These are phyloP conservation scores for Phytophthora sojae DNA, from an alignment of 352 stramenopile genomes.

Conservation along the genomic window DNA sequence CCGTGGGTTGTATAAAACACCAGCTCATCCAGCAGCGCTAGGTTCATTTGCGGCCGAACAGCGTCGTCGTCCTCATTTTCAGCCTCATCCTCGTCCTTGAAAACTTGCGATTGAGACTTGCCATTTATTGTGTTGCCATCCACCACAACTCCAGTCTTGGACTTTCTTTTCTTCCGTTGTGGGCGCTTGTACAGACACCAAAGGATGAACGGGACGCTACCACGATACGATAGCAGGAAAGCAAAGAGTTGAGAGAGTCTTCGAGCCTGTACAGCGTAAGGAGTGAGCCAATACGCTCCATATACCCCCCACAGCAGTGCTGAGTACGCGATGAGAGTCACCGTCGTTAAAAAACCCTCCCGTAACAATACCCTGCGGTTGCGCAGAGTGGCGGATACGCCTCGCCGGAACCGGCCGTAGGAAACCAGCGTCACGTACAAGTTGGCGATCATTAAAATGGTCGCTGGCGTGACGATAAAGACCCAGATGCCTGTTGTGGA, in stretches of 20 bases:
- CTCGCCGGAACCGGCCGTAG: conserved; percentile 64
- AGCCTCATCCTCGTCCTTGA: conserved; percentile 33
- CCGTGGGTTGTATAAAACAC: conserved; percentile 83
- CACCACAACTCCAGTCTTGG: conserved; percentile 32
- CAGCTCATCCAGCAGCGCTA: conserved; percentile 78
- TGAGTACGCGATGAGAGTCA: conserved; percentile 75
- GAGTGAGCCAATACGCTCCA: conserved; percentile 66
- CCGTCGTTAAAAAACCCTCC: conserved; percentile 75
- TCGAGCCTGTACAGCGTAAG: conserved; percentile 31
- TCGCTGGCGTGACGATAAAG: conserved; percentile 69
- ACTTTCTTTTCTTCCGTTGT: conserved; percentile 23
- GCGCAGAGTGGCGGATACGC: conserved; percentile 65
- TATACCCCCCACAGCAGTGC: conserved; percentile 75
- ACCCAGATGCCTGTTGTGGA: conserved; percentile 63
- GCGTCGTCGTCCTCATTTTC: conserved; percentile 62
- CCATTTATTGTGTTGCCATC: conserved; percentile 12
- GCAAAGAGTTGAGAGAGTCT: conserved; percentile 65
- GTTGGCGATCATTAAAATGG: conserved; percentile 62
- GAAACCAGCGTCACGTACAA: conserved; percentile 77
- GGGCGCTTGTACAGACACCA: conserved; percentile 76
- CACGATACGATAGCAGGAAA: conserved; percentile 76
- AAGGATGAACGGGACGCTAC: conserved; percentile 74
- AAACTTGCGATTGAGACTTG: not conserved
- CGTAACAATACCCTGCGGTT: conserved; percentile 65
- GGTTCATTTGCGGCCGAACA: conserved; percentile 79